Evolutionary conservation across 2,329 filamentous ascomycete genomes (phyloP), one percentile per base, ranked within the genome.

Genomic region (Fusarium circinatum): DNA sequence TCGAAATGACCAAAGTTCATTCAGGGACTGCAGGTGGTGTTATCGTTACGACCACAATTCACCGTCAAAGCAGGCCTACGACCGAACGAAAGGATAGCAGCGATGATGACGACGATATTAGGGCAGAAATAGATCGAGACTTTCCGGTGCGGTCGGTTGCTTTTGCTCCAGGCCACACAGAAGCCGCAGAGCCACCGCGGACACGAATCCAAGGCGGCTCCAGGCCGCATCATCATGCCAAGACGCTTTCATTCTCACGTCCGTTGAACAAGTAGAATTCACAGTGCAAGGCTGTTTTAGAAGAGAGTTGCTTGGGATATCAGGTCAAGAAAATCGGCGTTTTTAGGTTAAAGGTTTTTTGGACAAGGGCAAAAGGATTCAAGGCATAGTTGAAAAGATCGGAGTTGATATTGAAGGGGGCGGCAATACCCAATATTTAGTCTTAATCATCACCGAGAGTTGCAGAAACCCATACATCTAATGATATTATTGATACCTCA

Each of bases 1-100:
- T 64, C 34, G 77, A 80, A 28, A 63, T 74, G 52, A 70, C 68
- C 62, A 71, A 76, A 49, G 59, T 71, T 18, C 64, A 64, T 58
- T 62, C 63, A 10, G 73, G 71, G 26, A 54, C 68, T 60, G 70
- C 74, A 65, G 62, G 62, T 20, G 75, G 75, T 38, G 82, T 84
- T 24, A 60, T 83, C 39, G 79, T 83, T 26, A 83, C 82, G n/a
- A 84, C 82, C 11, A 82, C 82, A 11, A 83, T 83, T 62, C 75
- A 80, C 68, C 75, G 80, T 34, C 80, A 83, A 57, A 81, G 76
- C 65, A 76, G 77, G n/a, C 78, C 78, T 14, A 77, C 67, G 15
- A 39, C 32, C 32, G 63, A 58, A 15, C 62, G 49, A 13, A 69
- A 55, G 22, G 47, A 55, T 4, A 65, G 45, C 30, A 42, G 57